Evolutionary conservation across 1,139 yeast genomes (phyloP), one percentile per base, ranked within the genome.

Genomic region (Sugiyamaella novakii): DNA sequence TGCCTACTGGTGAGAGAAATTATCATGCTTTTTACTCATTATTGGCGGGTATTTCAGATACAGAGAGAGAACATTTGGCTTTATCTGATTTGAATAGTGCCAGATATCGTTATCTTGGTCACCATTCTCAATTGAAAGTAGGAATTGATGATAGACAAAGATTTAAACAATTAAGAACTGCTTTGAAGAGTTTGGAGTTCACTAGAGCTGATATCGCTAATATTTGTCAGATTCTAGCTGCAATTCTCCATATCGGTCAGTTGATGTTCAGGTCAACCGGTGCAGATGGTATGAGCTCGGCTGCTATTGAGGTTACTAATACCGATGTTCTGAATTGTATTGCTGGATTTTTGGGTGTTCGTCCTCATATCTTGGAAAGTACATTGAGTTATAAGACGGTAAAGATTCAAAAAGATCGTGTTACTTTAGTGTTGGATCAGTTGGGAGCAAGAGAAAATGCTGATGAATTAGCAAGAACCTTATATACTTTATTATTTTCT

Each of bases 201-300:
- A 56, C 70, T 6, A 61, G 74, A 8, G 62, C 71, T 3, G 75
- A 72, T 41, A 70, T 71, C 45, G 76, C 76, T 48, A 70, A 71
- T 51, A 66, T 71, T 19, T 70, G 72, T 51, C 76, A 71, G 50
- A 63, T 71, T n/a, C 59, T 71, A 29, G 75, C 75, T 1, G 76
- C 76, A 4, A 67, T 71, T 27, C 61, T 71, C 27, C 76, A 72
- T 45, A 60, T 71, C 27, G 76, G 76, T 31, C 75, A 71, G 58
- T 57, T 71, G 21, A 59, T 64, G 43, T 71, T 71, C 58, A 54
- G 64, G 49, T 57, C 67, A 5, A 61, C 69, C 5, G 65, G 66
- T 2, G 56, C 65, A 7, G 67, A 62, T 38, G 72, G 71, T 19
- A 60, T 66, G 10, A 58, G 63, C 11, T 63, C 66, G 5, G 68